Evolutionary conservation across 2,329 filamentous ascomycete species (phyloP).

Genomic region (Colletotrichum sp.): DNA sequence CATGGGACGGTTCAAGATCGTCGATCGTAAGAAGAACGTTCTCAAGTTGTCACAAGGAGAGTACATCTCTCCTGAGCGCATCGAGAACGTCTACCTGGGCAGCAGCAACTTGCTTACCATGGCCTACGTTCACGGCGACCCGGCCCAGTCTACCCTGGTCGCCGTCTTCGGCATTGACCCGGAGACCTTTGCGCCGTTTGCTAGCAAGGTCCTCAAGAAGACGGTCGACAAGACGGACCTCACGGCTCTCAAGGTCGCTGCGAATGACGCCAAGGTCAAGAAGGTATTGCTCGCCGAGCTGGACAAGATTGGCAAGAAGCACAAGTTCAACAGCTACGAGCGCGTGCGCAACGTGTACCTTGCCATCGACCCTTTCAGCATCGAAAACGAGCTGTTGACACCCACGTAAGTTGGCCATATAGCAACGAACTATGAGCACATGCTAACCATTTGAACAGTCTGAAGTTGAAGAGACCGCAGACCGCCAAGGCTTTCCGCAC

Average conservation of each 20-base stretch:
- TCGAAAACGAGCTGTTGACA: slow-evolving; percentile 90
- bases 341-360: slow-evolving; percentile 76
- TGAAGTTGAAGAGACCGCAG: slow-evolving; percentile 66
- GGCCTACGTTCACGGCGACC: slow-evolving; percentile 91
- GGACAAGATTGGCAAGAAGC: slow-evolving; percentile 77
- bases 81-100: slow-evolving; percentile 92
- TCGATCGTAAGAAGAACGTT: slow-evolving; percentile 99
- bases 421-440: neutral
- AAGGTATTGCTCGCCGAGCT: slow-evolving; percentile 80
- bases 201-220: slow-evolving; percentile 76
- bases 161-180: slow-evolving; percentile 89
- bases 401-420: slow-evolving; percentile 72
- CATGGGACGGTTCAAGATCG: slow-evolving; percentile 86
- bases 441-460: slow-evolving; percentile 40
- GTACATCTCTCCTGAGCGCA: slow-evolving; percentile 95
- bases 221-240: slow-evolving; percentile 68
- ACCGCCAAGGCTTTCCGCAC: slow-evolving; percentile 55
- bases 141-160: slow-evolving; percentile 80
- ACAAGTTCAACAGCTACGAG: slow-evolving; percentile 94
- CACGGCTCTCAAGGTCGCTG: slow-evolving; percentile 69
- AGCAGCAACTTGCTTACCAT: slow-evolving; percentile 79
- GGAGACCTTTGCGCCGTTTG: slow-evolving; percentile 80
- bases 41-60: slow-evolving; percentile 97
- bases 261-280: slow-evolving; percentile 72
- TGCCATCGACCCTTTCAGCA: slow-evolving; percentile 86